phyloP scores from a whole-genome alignment of 495 filamentous ascomycete genomes.

The Oidiodendron maius region DNA sequence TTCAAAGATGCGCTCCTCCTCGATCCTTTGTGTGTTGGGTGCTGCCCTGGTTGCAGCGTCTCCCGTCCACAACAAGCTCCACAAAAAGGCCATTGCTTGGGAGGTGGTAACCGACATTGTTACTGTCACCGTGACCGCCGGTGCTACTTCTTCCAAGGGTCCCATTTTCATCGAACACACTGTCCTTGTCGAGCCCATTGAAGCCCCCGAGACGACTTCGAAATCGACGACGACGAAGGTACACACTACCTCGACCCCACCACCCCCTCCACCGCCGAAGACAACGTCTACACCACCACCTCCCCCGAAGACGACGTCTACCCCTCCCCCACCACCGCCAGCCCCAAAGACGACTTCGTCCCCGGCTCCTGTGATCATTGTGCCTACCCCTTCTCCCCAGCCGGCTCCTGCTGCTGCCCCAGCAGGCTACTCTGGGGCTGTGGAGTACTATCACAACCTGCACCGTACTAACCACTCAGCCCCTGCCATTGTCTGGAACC shows the following conservation, averaged over 20 bases:
- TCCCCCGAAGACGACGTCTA: conserved; percentile 6
- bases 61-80: conserved; percentile 38
- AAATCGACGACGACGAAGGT: conserved; percentile 9
- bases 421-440: conserved; percentile 27
- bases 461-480: conserved; percentile 82
- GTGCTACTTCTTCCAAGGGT: conserved; percentile 19
- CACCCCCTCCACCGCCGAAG: conserved; percentile 9
- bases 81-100: conserved; percentile 50
- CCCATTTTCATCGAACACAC: conserved; percentile 11
- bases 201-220: neutral
- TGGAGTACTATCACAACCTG: conserved; percentile 72
- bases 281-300: conserved; percentile 8
- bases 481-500: conserved; percentile 54
- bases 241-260: conserved; percentile 16
- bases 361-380: conserved; percentile 12
- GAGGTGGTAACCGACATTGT: conserved; percentile 48
- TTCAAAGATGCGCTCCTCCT: conserved; percentile 70
- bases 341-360: conserved; percentile 4
- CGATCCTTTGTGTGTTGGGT: conserved; percentile 54
- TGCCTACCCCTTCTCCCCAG: conserved; percentile 7
- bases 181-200: conserved; percentile 7
- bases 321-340: conserved; percentile 12
- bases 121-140: conserved; percentile 53
- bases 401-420: conserved; percentile 16
- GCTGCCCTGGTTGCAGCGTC: conserved; percentile 55